Evolutionary conservation across 176 grass and related monocot species (phyloP), one percentile per base, ranked within the genome.

Genomic region (Saccharum spontaneum): DNA sequence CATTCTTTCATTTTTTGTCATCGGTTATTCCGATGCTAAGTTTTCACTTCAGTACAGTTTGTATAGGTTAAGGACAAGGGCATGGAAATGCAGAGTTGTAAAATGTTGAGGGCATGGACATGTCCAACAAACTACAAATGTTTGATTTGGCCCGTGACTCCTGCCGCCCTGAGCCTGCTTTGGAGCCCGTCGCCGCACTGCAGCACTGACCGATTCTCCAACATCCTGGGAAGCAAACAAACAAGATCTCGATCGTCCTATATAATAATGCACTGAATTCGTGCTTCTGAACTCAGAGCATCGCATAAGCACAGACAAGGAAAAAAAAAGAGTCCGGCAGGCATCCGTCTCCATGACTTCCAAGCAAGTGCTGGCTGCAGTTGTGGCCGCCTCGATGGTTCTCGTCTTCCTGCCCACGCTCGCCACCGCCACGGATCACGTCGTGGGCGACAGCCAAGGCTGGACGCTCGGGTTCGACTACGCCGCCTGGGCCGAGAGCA

Each of bases 381-480:
- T 64, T 37, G 60, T 64, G 45, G 60, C 62, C 4, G 45, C 62
- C 3, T 62, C 60, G 11, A 12, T 52, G 13, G 31, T 44, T 8
- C 7, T 67, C 7, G 8, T 38, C 72, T 67, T 79, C 66, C 69
- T 84, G 39, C 61, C 57, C 14, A 9, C 33, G 14, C 14, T 64
- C 11, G 50, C 76, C 76, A 23, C 44, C 5, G 49, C 76, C 22
- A 14, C 50, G 10, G 31, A 87, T 18, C 67, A 87, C 22, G n/a
- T 49, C 3, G 81, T 90, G 0, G 85, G 89, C 3, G 85, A 80
- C 31, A 8, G 11, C 1, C 7, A 17, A 0, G 89, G 89, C 3
- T 90, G 85, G 81, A n/a, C 18, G 2, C 60, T 57, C 14, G 62
- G 43, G 5, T 45, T 80, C 68, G 37, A 90, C 75, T 90, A 90